Evolutionary conservation across 2,329 filamentous ascomycete genomes (phyloP), one percentile per base, ranked within the genome.

Genomic region (Botrytis tulipae): DNA sequence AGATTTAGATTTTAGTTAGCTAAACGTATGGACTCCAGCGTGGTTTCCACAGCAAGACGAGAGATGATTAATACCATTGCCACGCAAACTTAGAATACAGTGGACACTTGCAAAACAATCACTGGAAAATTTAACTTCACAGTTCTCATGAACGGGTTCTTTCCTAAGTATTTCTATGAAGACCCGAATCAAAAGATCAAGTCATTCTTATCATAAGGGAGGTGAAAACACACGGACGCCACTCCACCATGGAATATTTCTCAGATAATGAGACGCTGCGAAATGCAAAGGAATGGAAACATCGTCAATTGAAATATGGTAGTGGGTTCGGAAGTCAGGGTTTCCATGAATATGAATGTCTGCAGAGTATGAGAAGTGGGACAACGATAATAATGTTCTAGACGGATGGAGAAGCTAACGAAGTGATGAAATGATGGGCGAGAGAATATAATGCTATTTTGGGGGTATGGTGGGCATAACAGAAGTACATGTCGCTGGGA

Each of bases 321-420:
- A 4, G 9, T 14, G 5, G 4, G 4, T 25, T 14, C n/a, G n/a
- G 12, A 2, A n/a, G 12, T 2, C 4, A 51, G 48, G 10, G 1
- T 10, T 14, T n/a, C 4, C 9, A n/a, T 14, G 25, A 14, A 9
- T 22, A n/a, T n/a, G 48, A 51, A n/a, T 44, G 1, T 44, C 42
- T 44, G 42, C 42, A 44, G 42, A 44, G 42, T 44, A 44, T 16
- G 42, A 44, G 42, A 44, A 44, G 42, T 44, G 16, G 42, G 42
- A 44, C 4, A 18, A 44, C 1, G 42, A 44, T 44, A 3, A 44
- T 14, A 44, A 44, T 0, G 18, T 44, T 16, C 12, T 4, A 44
- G 3, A 22, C 22, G 18, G 22, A 46, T 9, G 8, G 8, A 46
- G 44, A 46, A 46, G 7, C 20, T 22, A 2, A 20, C 4, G 8